A percentile compares a stretch with the other conserved stretches of the same genome.
phyloP scores from a whole-genome alignment of 257 asterid genomes.

The Primulina eburnea region DNA sequence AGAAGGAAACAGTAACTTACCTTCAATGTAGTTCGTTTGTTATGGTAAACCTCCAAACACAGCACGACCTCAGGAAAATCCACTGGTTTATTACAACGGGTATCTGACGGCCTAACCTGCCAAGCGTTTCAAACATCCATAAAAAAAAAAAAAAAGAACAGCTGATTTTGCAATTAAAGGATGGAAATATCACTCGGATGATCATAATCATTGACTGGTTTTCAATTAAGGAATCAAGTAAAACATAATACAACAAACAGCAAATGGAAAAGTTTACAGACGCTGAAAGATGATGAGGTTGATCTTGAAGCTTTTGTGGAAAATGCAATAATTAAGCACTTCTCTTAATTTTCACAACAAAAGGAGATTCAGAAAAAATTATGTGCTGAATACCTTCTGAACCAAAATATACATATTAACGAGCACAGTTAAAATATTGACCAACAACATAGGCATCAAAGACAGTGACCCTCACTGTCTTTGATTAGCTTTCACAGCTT shows the following conservation, averaged over 20 bases:
- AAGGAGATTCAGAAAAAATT: too few species aligned
- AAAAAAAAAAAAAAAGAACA: slow-evolving; percentile 8
- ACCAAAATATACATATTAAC: too few species aligned
- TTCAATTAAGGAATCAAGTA: background rate
- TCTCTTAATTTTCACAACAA: too few species aligned
- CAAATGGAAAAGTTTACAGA: background rate
- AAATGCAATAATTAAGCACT: too few species aligned
- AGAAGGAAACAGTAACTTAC: slow-evolving; percentile 33
- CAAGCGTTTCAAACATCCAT: slow-evolving; percentile 20
- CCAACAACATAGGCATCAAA: too few species aligned
- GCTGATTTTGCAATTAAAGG: slow-evolving; percentile 11
- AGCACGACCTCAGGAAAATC: slow-evolving; percentile 70
- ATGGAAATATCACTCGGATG: slow-evolving; percentile 8
- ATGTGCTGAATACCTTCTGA: too few species aligned
- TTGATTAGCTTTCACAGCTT: too few species aligned
- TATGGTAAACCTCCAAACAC: slow-evolving; percentile 78
- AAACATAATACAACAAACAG: background rate
- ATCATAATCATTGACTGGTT: slow-evolving; percentile 11
- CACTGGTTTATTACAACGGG: slow-evolving; percentile 44
- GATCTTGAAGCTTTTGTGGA: background rate
- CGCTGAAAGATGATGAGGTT: background rate
- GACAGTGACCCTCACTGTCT: too few species aligned
- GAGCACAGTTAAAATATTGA: too few species aligned
- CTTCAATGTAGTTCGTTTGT: slow-evolving; percentile 51
- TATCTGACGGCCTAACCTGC: slow-evolving; percentile 58